Conservation (phyloP, 2,329 filamentous ascomycete genomes). For the Exutisphaerella laricina region DNA sequence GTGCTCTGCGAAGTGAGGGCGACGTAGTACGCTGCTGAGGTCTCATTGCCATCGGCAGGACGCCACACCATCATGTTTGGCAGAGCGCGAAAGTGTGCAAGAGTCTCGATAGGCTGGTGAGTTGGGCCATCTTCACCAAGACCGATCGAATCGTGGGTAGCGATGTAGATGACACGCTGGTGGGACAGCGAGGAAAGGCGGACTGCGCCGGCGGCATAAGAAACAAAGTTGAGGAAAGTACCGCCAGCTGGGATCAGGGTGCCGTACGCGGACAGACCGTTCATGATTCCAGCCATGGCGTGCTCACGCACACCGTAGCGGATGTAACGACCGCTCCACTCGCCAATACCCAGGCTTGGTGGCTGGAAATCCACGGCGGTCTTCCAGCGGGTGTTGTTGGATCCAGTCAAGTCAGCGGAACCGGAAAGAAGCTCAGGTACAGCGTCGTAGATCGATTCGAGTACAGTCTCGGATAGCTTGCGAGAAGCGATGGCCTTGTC, state of each 20-base stretch:
- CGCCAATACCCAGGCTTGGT: conserved; percentile 74
- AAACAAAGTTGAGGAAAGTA: conserved; percentile 99
- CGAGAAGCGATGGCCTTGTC: conserved; percentile 85
- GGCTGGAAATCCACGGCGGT: conserved; percentile 95
- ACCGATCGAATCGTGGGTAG: conserved; percentile 98
- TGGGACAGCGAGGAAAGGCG: conserved; percentile 90
- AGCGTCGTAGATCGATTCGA: conserved; percentile 75
- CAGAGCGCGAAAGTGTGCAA: conserved; percentile 95
- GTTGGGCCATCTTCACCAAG: conserved; percentile 98
- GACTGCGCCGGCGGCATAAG: conserved; percentile 91
- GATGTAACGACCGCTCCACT: conserved; percentile 87
- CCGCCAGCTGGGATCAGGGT: conserved; percentile 89
- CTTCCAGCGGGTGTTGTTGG: conserved; percentile 99
- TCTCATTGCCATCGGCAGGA: conserved; percentile 97
- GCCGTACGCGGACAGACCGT: conserved; percentile 92
- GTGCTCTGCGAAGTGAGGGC: conserved; percentile 85
- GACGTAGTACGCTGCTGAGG: conserved; percentile 93
- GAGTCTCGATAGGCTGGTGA: conserved; percentile 97
- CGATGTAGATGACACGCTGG: conserved; percentile 87
- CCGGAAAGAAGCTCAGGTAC: conserved; percentile 91
- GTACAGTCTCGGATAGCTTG: conserved; percentile 92
- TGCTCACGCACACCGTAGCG: conserved; percentile 91
- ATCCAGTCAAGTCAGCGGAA: conserved; percentile 95
- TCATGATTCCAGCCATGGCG: conserved; percentile 87
- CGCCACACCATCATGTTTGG: conserved; percentile 99